Evolutionary conservation across 108 stramenopile species (phyloP), one percentile per base, ranked within the genome.

Genomic region (Phaeodactylum tricornutum): DNA sequence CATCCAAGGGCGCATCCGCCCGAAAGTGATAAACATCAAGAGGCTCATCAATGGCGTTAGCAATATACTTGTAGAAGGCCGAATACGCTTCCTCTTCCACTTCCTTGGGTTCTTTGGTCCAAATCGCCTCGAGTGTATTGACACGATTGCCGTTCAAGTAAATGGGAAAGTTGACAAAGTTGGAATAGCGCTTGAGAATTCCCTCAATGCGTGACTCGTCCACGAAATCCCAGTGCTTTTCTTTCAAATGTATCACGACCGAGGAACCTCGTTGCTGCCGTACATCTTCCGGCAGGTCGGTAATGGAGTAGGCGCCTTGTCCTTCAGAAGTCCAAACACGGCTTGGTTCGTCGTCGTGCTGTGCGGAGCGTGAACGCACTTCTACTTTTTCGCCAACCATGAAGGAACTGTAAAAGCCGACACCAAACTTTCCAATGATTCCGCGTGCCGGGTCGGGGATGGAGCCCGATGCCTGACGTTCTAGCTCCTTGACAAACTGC

Each of bases 91-190:
- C 87, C 20, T 96, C 87, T 0, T 81, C 71, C 9, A 99, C 93
- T 33, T 74, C 69, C 29, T 66, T 69, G n/a, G 94, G 91, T 62
- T 88, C 83, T 39, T 72, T 64, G 11, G 88, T 63, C 98, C 98
- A 99, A 43, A 99, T 67, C 0, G 98, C 98, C 30, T 87, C 71
- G 33, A 97, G 74, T 6, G 94, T 95, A 66, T 99, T 99, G 46
- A 96, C 96, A 17, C 78, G 65, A 38, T 92, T 81, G 5, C 90
- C 97, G 62, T 94, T 95, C 31, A 98, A 60, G 46, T 62, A 81
- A 52, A 99, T 98, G 8, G 98, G 98, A 64, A 94, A 98, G 29
- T 76, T 73, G n/a, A 99, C 95, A 62, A 97, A 99, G 57, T 97
- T 97, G 47, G 92, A 94, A 62, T 99, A 98, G 69, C 89, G 78